Conservation (phyloP, 768 basidiomycete genomes). For the Lactarius deliciosus region DNA sequence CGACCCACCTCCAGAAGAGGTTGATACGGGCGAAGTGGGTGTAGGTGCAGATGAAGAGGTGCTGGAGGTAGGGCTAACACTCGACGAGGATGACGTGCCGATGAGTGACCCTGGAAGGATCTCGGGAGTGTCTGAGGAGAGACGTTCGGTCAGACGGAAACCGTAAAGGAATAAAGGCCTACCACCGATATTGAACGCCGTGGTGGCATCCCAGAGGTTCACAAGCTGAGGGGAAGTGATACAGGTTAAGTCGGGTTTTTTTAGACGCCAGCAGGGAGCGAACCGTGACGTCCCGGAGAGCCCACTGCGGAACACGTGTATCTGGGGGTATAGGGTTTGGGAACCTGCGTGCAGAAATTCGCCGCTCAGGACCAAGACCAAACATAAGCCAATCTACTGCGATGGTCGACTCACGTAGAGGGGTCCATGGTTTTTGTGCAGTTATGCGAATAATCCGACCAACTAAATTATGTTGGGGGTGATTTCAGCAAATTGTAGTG, state of each 20-base stretch:
- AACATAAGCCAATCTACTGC: background rate
- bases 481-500: no score
- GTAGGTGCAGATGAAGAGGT: no score
- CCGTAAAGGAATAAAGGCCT: background rate
- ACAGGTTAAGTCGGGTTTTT: background rate
- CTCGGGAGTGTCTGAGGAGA: conserved; percentile 8
- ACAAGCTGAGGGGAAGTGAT: background rate
- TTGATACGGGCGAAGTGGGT: background rate
- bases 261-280: background rate
- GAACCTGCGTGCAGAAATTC: background rate
- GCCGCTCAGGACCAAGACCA: background rate
- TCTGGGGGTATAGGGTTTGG: conserved; percentile 16
- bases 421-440: background rate
- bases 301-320: conserved; percentile 17
- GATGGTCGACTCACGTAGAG: conserved; percentile 3
- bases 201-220: conserved; percentile 2
- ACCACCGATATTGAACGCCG: conserved; percentile 3
- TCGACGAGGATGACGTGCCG: background rate
- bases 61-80: no score
- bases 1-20: background rate
- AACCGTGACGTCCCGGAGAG: conserved; percentile 14
- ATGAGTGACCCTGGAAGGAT: background rate
- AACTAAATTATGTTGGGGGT: background rate
- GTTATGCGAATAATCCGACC: background rate
- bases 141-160: background rate